phyloP scores from a whole-genome alignment of 148 eudicot species.

The Agrostemma githago region DNA sequence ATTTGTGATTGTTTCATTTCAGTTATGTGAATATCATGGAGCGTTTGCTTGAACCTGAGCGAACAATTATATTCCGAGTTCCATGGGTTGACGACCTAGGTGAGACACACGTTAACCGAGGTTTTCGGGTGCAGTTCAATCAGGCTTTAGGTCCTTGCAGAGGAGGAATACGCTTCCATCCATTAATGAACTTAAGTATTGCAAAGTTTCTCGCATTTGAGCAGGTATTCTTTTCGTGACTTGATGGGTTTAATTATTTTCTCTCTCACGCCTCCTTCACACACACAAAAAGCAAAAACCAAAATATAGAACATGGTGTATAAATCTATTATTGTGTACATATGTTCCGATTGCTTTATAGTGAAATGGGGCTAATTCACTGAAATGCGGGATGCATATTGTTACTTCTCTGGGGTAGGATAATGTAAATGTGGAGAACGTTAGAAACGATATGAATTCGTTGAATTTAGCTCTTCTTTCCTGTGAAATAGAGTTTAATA shows the following conservation, averaged over 20 bases:
- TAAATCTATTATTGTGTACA: no score
- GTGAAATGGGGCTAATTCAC: no score
- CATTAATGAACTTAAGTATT: slow-evolving; percentile 87
- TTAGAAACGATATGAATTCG: not conserved
- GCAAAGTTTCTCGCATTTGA: slow-evolving; percentile 91
- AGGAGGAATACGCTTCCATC: slow-evolving; percentile 96
- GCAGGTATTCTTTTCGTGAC: slow-evolving; percentile 52
- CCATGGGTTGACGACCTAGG: slow-evolving; percentile 99
- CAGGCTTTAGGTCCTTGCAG: slow-evolving; percentile 98
- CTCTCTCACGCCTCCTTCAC: not conserved
- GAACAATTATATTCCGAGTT: slow-evolving; percentile 82
- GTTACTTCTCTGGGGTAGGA: not conserved
- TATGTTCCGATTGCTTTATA: not conserved
- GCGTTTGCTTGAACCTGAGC: slow-evolving; percentile 94
- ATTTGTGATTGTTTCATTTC: slow-evolving; percentile 25
- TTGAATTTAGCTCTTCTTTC: slow-evolving; percentile 7
- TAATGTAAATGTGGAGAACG: slow-evolving; percentile 8
- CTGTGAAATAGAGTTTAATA: not conserved
- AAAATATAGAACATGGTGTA: no score
- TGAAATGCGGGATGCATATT: no score
- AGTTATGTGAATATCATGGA: slow-evolving; percentile 95
- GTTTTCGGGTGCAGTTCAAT: slow-evolving; percentile 89
- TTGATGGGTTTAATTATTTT: not conserved
- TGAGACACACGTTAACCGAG: slow-evolving; percentile 91
- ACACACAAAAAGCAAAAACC: no score